Evolutionary conservation across 2,329 filamentous ascomycete genomes (phyloP), one percentile per base, ranked within the genome.

Genomic region (Herpotrichia juniperi): DNA sequence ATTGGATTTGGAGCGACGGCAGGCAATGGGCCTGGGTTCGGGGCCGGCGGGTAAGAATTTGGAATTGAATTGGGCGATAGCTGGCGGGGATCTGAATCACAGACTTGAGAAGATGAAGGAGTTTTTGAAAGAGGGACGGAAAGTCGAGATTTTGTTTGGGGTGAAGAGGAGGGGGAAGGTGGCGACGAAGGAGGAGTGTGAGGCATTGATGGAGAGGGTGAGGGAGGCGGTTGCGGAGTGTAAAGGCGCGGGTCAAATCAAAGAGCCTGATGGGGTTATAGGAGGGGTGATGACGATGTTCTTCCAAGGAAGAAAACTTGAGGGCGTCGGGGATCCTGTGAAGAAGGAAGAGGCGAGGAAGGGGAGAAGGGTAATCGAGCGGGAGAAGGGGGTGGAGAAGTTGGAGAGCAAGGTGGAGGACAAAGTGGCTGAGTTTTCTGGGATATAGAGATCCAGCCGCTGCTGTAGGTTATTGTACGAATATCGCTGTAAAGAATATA

Each of bases 11-110:
- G 76, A 70, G 47, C 77, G 78, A 40, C 75, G 77, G 52, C 61
- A 67, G 17, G 65, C 76, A 30, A 80, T 61, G 31, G 62, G 63
- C 2, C 48, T 56, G 30, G 48, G 56, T 10, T 47, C 58, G 4
- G 62, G 54, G 3, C 57, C 57, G 11, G 34, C 78, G 58, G 68
- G 74, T 14, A 97, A 97, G 77, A 87, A 88, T 68, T 73, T 97
- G n/a, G 93, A 97, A 76, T 63, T 97, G 63, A 93, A 91, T 72
- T 97, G 93, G 93, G 87, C 88, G 28, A 96, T 96, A 65, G 87
- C 86, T 54, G 68, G 74, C 11, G 83, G 93, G 68, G 93, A 97
- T 76, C 72, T 96, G 46, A 76, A 76, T n/a, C 87, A 90, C 70
- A 47, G 70, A 21, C 28, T 74, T 14, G 55, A 57, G 10, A 70